phyloP scores from a whole-genome alignment of 2,329 filamentous ascomycete genomes.

The Acrodontium crateriforme region DNA sequence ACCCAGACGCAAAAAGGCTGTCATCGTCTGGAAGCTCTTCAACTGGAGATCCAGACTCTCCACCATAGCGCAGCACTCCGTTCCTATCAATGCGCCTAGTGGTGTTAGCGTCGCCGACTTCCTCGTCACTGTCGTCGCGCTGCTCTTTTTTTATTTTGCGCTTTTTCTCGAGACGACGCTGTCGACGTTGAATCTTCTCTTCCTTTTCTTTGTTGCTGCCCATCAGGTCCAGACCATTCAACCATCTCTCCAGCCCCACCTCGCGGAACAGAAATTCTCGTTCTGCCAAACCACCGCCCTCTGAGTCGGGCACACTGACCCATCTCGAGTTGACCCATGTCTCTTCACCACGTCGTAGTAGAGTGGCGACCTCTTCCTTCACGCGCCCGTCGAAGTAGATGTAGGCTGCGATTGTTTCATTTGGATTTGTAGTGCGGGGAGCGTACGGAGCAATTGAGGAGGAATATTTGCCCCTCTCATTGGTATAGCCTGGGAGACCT shows the following conservation, averaged over 20 bases:
- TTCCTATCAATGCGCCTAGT: slow-evolving; percentile 28
- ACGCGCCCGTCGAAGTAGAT: slow-evolving; percentile 94
- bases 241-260: slow-evolving; percentile 88
- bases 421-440: slow-evolving; percentile 79
- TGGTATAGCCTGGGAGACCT: slow-evolving; percentile 43
- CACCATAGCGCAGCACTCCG: slow-evolving; percentile 65
- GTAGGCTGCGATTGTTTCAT: slow-evolving; percentile 95
- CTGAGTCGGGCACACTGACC: slow-evolving; percentile 83
- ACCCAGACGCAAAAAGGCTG: slow-evolving; percentile 48
- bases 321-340: slow-evolving; percentile 98
- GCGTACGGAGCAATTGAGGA: slow-evolving; percentile 68
- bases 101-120: slow-evolving; percentile 21
- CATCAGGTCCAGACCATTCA: slow-evolving; percentile 81
- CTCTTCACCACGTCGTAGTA: slow-evolving; percentile 84
- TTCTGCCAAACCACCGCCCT: slow-evolving; percentile 88
- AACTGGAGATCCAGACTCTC: slow-evolving; percentile 59
- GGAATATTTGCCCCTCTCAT: slow-evolving; percentile 38
- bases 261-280: slow-evolving; percentile 95
- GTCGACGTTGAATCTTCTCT: slow-evolving; percentile 55
- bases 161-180: slow-evolving; percentile 57
- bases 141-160: slow-evolving; percentile 49
- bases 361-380: slow-evolving; percentile 93
- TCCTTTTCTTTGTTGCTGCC: slow-evolving; percentile 78
- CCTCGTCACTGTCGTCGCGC: slow-evolving; percentile 35
- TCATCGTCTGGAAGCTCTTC: slow-evolving; percentile 59